Base-by-base conservation (phyloP, 2,329 filamentous ascomycete species). In the Coniella vitis region DNA sequence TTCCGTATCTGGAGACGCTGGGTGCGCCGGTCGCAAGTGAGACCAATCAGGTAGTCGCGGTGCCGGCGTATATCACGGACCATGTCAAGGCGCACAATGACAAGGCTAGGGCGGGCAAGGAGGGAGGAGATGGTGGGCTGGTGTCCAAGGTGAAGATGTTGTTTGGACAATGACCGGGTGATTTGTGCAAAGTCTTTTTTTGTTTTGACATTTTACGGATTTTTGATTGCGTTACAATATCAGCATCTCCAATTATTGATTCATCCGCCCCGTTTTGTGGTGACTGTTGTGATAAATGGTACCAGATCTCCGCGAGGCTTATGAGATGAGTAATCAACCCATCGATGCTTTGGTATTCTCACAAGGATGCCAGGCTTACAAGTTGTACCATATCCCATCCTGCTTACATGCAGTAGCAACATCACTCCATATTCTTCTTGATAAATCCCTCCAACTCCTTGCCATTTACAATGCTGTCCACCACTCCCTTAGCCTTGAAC, bases 1-100 rank as follows among this genome's bases (percentile, higher is more conserved):
- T 81, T 39, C 78, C 89, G 1, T 74, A 87, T 10, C 83, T 81
- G 62, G 74, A 79, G 54, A 69, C 68, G 0, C 69, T 86, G 51
- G 86, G 83, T 0, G 72, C 80, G 47, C 85, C 87, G 0, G 63
- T 87, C 19, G 69, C 79, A 0, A 74, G 74, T 12, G 65, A 71
- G 21, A 74, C 81, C 52, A 87, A 88, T 60, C 65, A 69, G 54
- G 71, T 84, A 3, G 62, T 67, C 25, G 62, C 73, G 8, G 67
- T 86, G 16, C 86, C 87, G 8, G 71, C 65, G 52, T 81, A 90
- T 66, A 67, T 91, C 47, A 56, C 56, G 7, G 64, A 70, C 5
- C 73, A 64, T 54, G 55, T 67, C n/a, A 56, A 54, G 22, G 68
- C 67, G 3, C 63, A 62, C 35, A 75, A 74, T 37, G 49, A 49